Evolutionary conservation across 1,284 basidiomycete species (phyloP), one percentile per base, ranked within the genome.

Genomic region (Ustilago esculenta): DNA sequence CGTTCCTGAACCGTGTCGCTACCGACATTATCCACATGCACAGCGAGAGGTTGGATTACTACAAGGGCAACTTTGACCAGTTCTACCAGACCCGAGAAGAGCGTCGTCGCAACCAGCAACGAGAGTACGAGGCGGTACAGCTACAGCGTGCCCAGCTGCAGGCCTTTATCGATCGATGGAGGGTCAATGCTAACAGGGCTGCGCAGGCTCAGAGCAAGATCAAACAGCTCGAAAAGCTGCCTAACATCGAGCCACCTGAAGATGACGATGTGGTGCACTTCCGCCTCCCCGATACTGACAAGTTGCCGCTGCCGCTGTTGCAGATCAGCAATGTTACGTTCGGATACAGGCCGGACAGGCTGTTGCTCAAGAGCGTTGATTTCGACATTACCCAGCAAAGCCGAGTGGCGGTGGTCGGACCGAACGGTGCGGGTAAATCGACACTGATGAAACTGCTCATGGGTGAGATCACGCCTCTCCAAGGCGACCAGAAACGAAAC

Each of bases 1-100:
- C 95, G 25, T 98, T 99, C 88, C 85, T 98, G 86, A 94, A 98
- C 84, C 91, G 92, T 23, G 92, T 97, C 12, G 94, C 94, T 0
- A 98, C 95, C 80, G 96, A 98, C 82, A 98, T 98, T 76, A 89
- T 98, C 32, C 94, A 98, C 83, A 93, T 97, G 84, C 95, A 98
- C 83, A 94, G 92, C 2, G 90, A 88, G 64, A 87, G 96, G 48
- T 86, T 99, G 21, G 95, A 98, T 82, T 98, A 98, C 45, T 97
- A 98, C 87, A 95, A 90, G 75, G 96, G 94, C 73, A 98, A 98
- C 85, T 99, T 98, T 83, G 90, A 91, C 1, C 93, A 98, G 81
- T 98, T 99, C 87, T 98, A 99, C 83, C 94, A 95, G 4, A 99
- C 96, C 21, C 95, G 97, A 83, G 92, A 90, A 10, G 96, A 99